phyloP scores from a whole-genome alignment of 1,284 basidiomycete genomes.

The Spongispora temasekensis region DNA sequence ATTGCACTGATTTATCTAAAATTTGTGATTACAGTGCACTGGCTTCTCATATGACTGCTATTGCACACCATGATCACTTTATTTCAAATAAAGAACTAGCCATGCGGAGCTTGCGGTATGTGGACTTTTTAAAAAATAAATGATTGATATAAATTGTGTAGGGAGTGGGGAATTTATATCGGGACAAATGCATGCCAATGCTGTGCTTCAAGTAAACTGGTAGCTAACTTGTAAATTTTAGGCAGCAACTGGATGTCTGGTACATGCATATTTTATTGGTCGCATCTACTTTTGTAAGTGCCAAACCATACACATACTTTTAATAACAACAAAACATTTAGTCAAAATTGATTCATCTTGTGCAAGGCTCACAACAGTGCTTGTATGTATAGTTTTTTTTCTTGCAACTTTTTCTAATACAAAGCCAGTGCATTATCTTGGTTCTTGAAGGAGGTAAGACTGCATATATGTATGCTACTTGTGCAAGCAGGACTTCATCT shows the following conservation, averaged over 20 bases:
- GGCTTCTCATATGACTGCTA: constrained; percentile 6
- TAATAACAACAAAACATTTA: constrained; percentile 2
- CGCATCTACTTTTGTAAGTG: constrained; percentile 27
- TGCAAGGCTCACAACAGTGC: constrained; percentile 5
- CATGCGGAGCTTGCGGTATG: constrained; percentile 13
- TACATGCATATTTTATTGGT: constrained; percentile 26
- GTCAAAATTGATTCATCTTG: constrained; percentile 7
- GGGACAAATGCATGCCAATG: constrained; percentile 16
- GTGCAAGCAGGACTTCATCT: background rate
- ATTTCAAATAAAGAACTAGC: accelerated
- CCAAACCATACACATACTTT: background rate
- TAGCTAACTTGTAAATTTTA: constrained; percentile 15
- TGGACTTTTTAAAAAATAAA: background rate
- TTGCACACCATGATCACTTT: constrained; percentile 8
- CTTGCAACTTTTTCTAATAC: background rate
- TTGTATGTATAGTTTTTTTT: constrained; percentile 19
- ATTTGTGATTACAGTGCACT: constrained; percentile 15
- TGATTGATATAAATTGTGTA: background rate
- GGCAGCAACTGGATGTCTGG: constrained; percentile 21
- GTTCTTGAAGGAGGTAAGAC: constrained; percentile 24
- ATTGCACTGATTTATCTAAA: background rate
- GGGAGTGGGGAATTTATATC: constrained; percentile 10
- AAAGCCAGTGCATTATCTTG: constrained; percentile 14
- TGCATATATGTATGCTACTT: too few relatives aligned
- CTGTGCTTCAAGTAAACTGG: background rate